Base-by-base conservation (phyloP, 768 basidiomycete species). In the Mrakia frigida region DNA sequence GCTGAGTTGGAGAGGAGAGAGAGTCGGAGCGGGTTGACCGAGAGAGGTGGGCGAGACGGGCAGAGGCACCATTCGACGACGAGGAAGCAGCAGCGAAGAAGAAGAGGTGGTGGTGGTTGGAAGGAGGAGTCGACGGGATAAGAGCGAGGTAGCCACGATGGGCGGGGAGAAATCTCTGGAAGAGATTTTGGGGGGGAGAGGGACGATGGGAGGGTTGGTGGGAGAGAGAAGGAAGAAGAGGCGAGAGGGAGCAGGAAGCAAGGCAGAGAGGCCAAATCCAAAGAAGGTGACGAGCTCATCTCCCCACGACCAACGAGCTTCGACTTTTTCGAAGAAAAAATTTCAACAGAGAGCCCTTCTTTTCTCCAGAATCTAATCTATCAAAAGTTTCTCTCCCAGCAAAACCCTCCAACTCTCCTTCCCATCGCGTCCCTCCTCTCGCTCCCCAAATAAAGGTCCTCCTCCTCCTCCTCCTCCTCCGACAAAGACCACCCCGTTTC, bases 141-240 rank as follows among this genome's bases (percentile, higher is more conserved):
- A 25, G 56, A 56, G 56, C 56, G 56, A 56, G 56, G 56, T 10
- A 28, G 56, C 56, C 56, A 56, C 56, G 56, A 56, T 56, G 56
- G 60, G 41, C 73, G 73, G 78, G 87, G 83, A 5, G 89, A 89
- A 25, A 83, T 81, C 3, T 83, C 81, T n/a, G 86, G 84, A 81
- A 39, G 80, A 79, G 81, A 81, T 59, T 85, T 70, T 85, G 33
- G 83, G 56, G 74, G 56, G 87, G 74, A 25, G 73, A 82, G 84
- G 69, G 81, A 86, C 79, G 82, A 83, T 78, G 82, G 83, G 82
- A 78, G 83, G 46, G 13, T 4, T 2, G 46, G 16, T 16, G 18
- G 46, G 46, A 50, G 43, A 14, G n/a, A 43, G 9, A n/a, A n/a
- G n/a, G n/a, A n/a, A 39, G 10, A 6, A 73, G 39, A 14, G 53